phyloP scores from a whole-genome alignment of 768 basidiomycete genomes.

The Psilocybe cyanescens region DNA sequence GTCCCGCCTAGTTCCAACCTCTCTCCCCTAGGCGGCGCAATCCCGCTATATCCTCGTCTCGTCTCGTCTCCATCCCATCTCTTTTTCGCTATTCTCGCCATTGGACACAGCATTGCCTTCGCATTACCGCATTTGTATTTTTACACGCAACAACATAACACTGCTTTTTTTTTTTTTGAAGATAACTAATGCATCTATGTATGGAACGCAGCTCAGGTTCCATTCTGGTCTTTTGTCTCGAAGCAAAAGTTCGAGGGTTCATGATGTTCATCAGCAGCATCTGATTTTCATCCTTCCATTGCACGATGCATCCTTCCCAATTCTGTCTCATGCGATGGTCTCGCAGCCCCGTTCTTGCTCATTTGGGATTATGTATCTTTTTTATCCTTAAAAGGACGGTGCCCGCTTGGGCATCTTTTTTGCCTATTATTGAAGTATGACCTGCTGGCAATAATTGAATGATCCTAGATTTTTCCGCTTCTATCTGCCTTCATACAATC shows the following conservation, averaged over 20 bases:
- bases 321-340: not conserved
- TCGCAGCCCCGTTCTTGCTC: not conserved
- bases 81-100: not conserved
- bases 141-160: constrained; percentile 6
- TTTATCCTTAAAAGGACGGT: not conserved
- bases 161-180: not conserved
- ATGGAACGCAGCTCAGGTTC: not conserved
- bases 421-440: not conserved
- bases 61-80: not conserved
- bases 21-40: not conserved
- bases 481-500: too few relatives aligned
- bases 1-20: not conserved
- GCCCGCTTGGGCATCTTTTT: not conserved
- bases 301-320: not conserved
- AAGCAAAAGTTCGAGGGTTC: too few relatives aligned
- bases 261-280: too few relatives aligned
- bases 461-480: too few relatives aligned
- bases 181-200: not conserved
- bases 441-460: not conserved
- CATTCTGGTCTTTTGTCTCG: not conserved
- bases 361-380: not conserved
- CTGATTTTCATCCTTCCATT: not conserved
- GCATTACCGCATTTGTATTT: constrained; percentile 13
- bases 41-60: not conserved
- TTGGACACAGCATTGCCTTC: not conserved